Evolutionary conservation across 1,284 basidiomycete genomes (phyloP).

Genomic region (Melampsora americana): DNA sequence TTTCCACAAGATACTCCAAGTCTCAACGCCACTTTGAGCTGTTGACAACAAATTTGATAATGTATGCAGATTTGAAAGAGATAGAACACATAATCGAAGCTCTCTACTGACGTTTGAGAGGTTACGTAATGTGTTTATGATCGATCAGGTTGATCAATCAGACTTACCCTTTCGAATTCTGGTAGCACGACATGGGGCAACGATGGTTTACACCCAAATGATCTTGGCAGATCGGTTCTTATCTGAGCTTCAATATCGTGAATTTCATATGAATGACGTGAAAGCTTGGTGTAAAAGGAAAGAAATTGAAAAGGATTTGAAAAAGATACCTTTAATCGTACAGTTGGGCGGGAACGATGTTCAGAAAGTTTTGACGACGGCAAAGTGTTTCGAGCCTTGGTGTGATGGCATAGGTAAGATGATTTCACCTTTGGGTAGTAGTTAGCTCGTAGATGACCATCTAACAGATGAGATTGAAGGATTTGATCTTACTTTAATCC

Average conservation of each 20-base stretch:
- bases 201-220: slow-evolving; percentile 70
- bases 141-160: slow-evolving; percentile 54
- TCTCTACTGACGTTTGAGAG: slow-evolving; percentile 58
- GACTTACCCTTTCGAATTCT: slow-evolving; percentile 68
- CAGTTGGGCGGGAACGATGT: slow-evolving; percentile 70
- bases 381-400: slow-evolving; percentile 60
- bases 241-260: slow-evolving; percentile 63
- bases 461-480: no score
- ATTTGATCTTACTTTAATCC: no score
- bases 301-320: slow-evolving; percentile 44
- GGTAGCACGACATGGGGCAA: slow-evolving; percentile 62
- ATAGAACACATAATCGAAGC: slow-evolving; percentile 59
- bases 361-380: slow-evolving; percentile 62
- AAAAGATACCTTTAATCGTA: slow-evolving; percentile 61
- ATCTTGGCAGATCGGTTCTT: slow-evolving; percentile 63
- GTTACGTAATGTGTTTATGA: slow-evolving; percentile 51
- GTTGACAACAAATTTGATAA: slow-evolving; percentile 58
- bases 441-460: no score
- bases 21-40: slow-evolving; percentile 52
- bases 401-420: slow-evolving; percentile 59
- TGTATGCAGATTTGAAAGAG: slow-evolving; percentile 56
- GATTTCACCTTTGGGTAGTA: no score
- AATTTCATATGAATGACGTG: slow-evolving; percentile 63
- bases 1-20: no score
- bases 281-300: slow-evolving; percentile 53